Percentiles rank a stretch among this genome's conserved stretches.
Conservation (phyloP, 2,329 filamentous ascomycete genomes). For the Chrysosporium queenslandicum region DNA sequence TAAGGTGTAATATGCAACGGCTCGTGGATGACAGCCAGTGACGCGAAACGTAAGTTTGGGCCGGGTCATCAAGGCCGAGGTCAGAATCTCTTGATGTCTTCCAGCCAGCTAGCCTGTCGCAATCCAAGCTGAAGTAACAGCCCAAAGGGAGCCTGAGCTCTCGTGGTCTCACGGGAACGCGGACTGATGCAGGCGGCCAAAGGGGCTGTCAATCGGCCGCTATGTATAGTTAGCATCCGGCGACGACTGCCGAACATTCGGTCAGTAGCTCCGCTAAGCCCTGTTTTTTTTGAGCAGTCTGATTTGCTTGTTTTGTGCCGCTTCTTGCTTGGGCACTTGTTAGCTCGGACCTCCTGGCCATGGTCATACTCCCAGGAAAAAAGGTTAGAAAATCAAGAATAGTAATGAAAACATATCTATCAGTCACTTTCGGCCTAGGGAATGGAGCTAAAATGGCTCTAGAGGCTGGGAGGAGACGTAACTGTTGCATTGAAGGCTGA, state of each 20-base stretch:
- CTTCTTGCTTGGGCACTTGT: too few species aligned
- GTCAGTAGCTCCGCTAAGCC: background rate
- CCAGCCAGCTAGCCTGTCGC: background rate
- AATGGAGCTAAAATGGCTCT: too few species aligned
- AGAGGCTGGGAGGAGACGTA: too few species aligned
- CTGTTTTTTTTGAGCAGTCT: conserved; percentile 2
- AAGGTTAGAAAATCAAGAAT: background rate
- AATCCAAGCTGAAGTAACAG: background rate
- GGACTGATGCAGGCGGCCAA: background rate
- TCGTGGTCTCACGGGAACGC: background rate
- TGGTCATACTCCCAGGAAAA: background rate
- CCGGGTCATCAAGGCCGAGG: background rate
- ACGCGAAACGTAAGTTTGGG: background rate
- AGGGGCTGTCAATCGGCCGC: background rate
- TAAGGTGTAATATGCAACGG: too few species aligned
- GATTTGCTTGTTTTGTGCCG: background rate
- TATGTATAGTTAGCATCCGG: background rate
- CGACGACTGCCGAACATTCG: background rate
- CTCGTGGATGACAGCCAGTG: too few species aligned
- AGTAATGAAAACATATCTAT: too few species aligned
- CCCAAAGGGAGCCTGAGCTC: background rate
- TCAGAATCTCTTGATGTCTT: background rate
- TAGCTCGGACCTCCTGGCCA: too few species aligned
- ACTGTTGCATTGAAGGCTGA: too few species aligned
- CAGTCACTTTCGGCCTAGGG: too few species aligned